A percentile compares a stretch with the other conserved stretches of the same genome.
These are phyloP conservation scores for Telopea speciosissima DNA, from an alignment of 177 flowering plant genomes.

Conservation along the genomic window DNA sequence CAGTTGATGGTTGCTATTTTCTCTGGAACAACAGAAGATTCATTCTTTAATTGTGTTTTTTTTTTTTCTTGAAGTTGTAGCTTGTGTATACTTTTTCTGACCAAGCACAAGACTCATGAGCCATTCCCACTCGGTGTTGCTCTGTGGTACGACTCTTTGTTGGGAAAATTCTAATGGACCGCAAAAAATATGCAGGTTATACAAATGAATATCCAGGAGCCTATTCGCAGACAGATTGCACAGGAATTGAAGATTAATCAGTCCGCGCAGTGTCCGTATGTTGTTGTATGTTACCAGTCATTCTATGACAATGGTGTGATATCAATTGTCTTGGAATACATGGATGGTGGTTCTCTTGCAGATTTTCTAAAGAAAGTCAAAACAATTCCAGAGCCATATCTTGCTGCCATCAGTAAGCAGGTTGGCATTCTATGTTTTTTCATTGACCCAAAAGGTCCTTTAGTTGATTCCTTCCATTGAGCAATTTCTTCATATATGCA, in stretches of 20 bases:
- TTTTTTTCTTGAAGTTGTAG: not conserved
- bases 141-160: not conserved
- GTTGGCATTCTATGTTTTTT: conserved; percentile 25
- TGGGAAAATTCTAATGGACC: not conserved
- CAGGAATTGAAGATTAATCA: conserved; percentile 92
- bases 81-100: not conserved
- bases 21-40: not conserved
- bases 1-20: not conserved
- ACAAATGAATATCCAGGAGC: conserved; percentile 77
- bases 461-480: conserved; percentile 1
- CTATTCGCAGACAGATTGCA: conserved; percentile 58
- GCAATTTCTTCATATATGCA: conserved; percentile 22
- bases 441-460: not conserved
- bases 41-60: not conserved
- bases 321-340: conserved; percentile 88
- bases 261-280: conserved; percentile 72
- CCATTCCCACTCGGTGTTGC: not conserved
- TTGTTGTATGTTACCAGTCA: conserved; percentile 83
- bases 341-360: conserved; percentile 97
- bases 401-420: conserved; percentile 92
- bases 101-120: not conserved
- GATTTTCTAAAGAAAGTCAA: conserved; percentile 74
- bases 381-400: conserved; percentile 79
- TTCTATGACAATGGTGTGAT: conserved; percentile 84
- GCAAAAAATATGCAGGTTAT: conserved; percentile 50